phyloP scores from a whole-genome alignment of 2,329 filamentous ascomycete genomes.

The Leptographium galeiforme region DNA sequence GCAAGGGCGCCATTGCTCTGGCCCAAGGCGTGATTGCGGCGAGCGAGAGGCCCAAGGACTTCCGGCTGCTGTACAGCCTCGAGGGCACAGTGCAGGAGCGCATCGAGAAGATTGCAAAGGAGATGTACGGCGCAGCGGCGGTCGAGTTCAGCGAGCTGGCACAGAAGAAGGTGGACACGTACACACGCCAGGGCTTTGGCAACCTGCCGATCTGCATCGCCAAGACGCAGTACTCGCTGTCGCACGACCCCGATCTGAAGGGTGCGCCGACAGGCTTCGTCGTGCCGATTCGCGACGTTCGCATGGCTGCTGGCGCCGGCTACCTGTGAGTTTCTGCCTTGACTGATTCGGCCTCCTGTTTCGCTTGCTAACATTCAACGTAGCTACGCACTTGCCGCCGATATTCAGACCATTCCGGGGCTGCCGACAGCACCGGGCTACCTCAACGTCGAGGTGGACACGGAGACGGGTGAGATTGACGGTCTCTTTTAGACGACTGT shows the following conservation, averaged over 20 bases:
- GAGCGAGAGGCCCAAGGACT: constrained; percentile 70
- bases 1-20: constrained; percentile 76
- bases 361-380: constrained; percentile 19
- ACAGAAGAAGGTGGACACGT: constrained; percentile 91
- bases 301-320: constrained; percentile 86
- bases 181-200: constrained; percentile 81
- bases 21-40: constrained; percentile 77
- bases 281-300: constrained; percentile 84
- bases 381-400: constrained; percentile 79
- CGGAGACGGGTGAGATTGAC: constrained; percentile 72
- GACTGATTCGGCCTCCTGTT: not conserved
- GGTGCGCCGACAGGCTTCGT: constrained; percentile 91
- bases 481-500: constrained; percentile 60
- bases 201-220: constrained; percentile 93
- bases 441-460: constrained; percentile 77
- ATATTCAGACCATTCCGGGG: constrained; percentile 96
- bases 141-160: constrained; percentile 92
- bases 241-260: constrained; percentile 85
- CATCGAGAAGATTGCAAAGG: constrained; percentile 76
- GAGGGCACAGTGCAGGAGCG: constrained; percentile 68
- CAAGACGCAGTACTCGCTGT: constrained; percentile 96
- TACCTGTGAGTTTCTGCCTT: constrained; percentile 52
- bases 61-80: constrained; percentile 74
- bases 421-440: constrained; percentile 91
- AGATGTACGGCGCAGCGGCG: constrained; percentile 85